A percentile compares a stretch with the other conserved stretches of the same genome.
Evolutionary conservation across 176 grass and related monocot genomes (phyloP).

Genomic region (Aegilops bicornis): DNA sequence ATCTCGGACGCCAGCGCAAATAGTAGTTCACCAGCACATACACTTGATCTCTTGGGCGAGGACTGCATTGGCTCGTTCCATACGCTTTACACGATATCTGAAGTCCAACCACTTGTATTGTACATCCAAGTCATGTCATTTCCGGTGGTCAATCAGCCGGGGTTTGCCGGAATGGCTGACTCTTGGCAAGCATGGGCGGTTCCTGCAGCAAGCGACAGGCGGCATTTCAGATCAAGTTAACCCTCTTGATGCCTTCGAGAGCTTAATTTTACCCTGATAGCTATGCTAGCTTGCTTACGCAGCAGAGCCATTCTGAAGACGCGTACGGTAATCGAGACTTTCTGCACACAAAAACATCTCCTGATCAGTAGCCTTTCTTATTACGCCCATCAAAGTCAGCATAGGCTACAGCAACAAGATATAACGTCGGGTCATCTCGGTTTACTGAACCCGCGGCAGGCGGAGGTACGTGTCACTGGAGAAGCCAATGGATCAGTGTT

Average conservation of each 20-base stretch:
- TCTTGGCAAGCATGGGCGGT: conserved; percentile 1
- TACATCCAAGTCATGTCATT: conserved; percentile 29
- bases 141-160: conserved; percentile 29
- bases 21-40: not conserved
- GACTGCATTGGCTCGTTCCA: not conserved
- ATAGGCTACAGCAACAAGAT: conserved; percentile 28
- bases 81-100: not conserved
- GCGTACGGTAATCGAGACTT: not conserved
- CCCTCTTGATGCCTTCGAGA: not conserved
- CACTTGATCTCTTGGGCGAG: not conserved
- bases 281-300: not conserved
- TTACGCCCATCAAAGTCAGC: conserved; percentile 13
- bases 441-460: conserved; percentile 7
- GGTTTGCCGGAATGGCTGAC: conserved; percentile 52
- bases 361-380: conserved; percentile 14
- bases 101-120: not conserved
- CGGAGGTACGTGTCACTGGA: conserved; percentile 21
- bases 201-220: conserved; percentile 40
- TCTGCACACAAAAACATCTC: not conserved
- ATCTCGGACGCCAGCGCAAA: not conserved
- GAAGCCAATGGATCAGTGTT: not conserved
- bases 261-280: conserved; percentile 8
- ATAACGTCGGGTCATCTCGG: conserved; percentile 23
- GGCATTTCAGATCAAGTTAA: conserved; percentile 34
- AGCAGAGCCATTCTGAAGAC: conserved; percentile 8